Evolutionary conservation across 2,329 filamentous ascomycete genomes (phyloP).

Genomic region (Nannizziopsis barbatae): DNA sequence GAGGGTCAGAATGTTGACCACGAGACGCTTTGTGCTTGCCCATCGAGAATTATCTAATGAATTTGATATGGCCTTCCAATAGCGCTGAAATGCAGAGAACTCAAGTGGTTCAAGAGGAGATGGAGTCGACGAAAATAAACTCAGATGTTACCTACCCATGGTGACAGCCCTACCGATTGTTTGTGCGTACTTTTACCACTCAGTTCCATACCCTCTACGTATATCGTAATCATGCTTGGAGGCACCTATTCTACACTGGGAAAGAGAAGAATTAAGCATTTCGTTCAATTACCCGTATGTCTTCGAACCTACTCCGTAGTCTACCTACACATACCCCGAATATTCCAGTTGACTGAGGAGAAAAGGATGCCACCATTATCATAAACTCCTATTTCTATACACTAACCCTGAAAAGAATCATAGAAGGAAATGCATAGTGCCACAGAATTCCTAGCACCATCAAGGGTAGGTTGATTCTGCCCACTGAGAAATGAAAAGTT

Average conservation of each 20-base stretch:
- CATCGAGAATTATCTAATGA: conserved; percentile 14
- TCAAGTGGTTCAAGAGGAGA: neutral
- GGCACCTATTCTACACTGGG: too few species aligned
- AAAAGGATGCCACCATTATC: neutral
- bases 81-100: neutral
- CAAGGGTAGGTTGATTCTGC: neutral
- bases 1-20: conserved; percentile 12
- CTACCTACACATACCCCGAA: too few species aligned
- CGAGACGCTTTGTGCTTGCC: conserved; percentile 20
- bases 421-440: neutral
- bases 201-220: too few species aligned
- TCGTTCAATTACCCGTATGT: too few species aligned
- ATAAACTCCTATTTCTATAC: conserved; percentile 7
- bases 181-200: too few species aligned
- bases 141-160: too few species aligned
- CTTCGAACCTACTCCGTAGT: too few species aligned
- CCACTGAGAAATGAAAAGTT: neutral
- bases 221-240: too few species aligned
- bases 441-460: neutral
- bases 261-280: too few species aligned
- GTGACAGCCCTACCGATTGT: too few species aligned
- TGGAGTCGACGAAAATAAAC: too few species aligned
- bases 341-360: neutral
- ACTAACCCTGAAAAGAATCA: neutral
- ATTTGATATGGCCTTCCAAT: neutral